A percentile compares a stretch with the other conserved stretches of the same genome.
Evolutionary conservation across 306 rosid genomes (phyloP).

Genomic region (peach (Prunus persica)): Prunus_persica_NCBIv2 NC_034015.1:10507001-10507500

Average conservation of each 20-base stretch:
- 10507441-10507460: constrained; percentile 91
- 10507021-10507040: constrained; percentile 81
- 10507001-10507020: constrained; percentile 58
- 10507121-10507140: constrained; percentile 60
- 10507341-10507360: constrained; percentile 91
- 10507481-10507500: constrained; percentile 97
- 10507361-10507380: constrained; percentile 73
- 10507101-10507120: constrained; percentile 60
- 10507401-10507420: constrained; percentile 81
- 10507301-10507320: constrained; percentile 83
- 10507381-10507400: constrained; percentile 69
- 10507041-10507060: constrained; percentile 48
- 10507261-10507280: constrained; percentile 92
- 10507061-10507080: constrained; percentile 58
- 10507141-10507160: constrained; percentile 76
- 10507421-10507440: constrained; percentile 93
- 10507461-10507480: constrained; percentile 88
- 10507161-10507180: constrained; percentile 89
- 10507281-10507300: constrained; percentile 83
- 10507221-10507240: constrained; percentile 89
- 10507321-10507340: constrained; percentile 93
- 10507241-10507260: constrained; percentile 94
- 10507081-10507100: constrained; percentile 69
- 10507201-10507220: constrained; percentile 80
- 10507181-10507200: constrained; percentile 92